phyloP scores from a whole-genome alignment of 148 eudicot genomes.

The Camellia lanceoleosa region DNA sequence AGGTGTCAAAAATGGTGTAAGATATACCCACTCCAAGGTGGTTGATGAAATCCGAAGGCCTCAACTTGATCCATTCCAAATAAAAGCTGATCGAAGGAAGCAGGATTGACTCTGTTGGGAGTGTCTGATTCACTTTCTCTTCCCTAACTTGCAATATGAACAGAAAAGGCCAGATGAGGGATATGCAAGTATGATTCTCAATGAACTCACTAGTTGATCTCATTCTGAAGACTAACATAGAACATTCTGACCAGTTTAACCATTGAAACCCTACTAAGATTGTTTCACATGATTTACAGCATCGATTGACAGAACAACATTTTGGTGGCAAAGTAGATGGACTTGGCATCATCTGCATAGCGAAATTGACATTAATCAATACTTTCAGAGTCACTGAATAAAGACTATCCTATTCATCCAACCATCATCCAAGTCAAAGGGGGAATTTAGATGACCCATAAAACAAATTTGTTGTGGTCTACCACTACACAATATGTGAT shows the following conservation, averaged over 20 bases:
- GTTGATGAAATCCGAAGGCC: not conserved
- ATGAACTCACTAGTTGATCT: no score
- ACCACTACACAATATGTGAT: no score
- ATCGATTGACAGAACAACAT: constrained; percentile 52
- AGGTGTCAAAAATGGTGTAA: not conserved
- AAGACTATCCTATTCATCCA: not conserved
- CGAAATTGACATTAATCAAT: constrained; percentile 7
- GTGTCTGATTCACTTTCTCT: not conserved
- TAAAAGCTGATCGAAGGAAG: constrained; percentile 7
- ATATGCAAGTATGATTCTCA: no score
- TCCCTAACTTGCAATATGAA: not conserved
- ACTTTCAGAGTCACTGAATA: not conserved
- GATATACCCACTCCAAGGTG: not conserved
- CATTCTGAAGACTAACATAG: no score
- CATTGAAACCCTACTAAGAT: not conserved
- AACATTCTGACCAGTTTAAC: not conserved
- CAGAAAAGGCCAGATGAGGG: not conserved
- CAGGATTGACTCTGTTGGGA: not conserved
- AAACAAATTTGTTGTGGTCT: no score
- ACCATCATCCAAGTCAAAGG: no score
- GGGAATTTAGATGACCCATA: no score
- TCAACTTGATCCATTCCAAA: not conserved
- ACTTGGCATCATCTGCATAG: constrained; percentile 72
- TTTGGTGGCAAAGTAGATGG: constrained; percentile 59
- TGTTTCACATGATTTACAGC: constrained; percentile 21